phyloP scores from a whole-genome alignment of 441 rosid genomes.

The Gossypium davidsonii region DNA sequence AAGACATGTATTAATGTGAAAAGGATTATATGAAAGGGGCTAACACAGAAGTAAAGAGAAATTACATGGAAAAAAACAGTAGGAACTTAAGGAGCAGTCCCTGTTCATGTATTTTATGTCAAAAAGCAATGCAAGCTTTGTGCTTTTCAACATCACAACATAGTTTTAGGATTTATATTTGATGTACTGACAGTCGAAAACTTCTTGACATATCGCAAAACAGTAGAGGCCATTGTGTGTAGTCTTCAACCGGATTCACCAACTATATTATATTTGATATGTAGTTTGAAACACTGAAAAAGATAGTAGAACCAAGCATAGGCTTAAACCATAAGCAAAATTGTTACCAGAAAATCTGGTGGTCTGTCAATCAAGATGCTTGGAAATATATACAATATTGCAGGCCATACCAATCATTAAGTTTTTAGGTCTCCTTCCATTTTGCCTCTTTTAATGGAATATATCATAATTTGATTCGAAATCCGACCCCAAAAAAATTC shows the following conservation, averaged over 20 bases:
- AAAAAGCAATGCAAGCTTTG: not conserved
- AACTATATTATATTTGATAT: not conserved
- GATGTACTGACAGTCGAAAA: conserved; percentile 6
- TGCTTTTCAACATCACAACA: not conserved
- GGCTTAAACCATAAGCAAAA: not conserved
- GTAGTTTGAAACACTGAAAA: not conserved
- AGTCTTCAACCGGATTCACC: too few species aligned
- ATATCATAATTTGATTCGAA: too few species aligned
- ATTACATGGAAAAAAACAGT: not conserved
- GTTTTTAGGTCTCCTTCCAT: too few species aligned
- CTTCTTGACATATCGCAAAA: too few species aligned
- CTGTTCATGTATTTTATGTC: not conserved
- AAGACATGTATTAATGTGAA: not conserved
- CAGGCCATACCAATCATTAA: too few species aligned
- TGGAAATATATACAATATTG: not conserved
- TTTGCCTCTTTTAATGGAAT: too few species aligned
- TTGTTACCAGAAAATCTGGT: not conserved
- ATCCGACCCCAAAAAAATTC: too few species aligned
- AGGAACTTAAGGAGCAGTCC: not conserved
- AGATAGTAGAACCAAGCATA: not conserved
- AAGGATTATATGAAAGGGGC: not conserved
- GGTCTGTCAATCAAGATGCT: not conserved
- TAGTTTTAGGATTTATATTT: not conserved
- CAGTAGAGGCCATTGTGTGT: too few species aligned
- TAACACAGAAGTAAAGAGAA: not conserved